Evolutionary conservation across 768 basidiomycete genomes (phyloP), one percentile per base, ranked within the genome.

Genomic region (Termitomyces sp.): DNA sequence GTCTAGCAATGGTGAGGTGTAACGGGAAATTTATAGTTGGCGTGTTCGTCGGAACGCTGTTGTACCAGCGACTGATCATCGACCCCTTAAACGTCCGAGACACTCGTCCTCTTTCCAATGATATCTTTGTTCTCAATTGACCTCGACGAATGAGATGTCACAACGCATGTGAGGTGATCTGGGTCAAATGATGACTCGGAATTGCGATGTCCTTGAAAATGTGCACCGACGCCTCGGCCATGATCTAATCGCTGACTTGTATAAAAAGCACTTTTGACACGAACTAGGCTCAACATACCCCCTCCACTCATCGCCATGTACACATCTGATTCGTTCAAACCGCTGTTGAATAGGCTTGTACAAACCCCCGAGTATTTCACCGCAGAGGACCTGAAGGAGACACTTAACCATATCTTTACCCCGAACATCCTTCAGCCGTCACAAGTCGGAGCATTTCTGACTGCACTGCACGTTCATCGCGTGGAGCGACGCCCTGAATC

Each of bases 361-460:
- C 79, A 88, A 62, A 86, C 87, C 1, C 92, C 94, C 7, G 88
- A 92, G 60, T 82, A 84, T 59, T 98, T 98, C 79, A 83, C 81
- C 47, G 74, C 88, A 0, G 78, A 82, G 20, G 94, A 98, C 69
- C 81, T 94, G 54, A 81, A 79, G 56, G 65, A 73, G 26, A 85
- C 92, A 8, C 83, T 98, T 56, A 76, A 88, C 58, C 88, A 90
- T 70, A 72, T 93, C 48, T 82, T 91, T 67, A 83, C 81, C 0
- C 86, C 87, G 2, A 77, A 84, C 54, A 74, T 78, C 45, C 76
- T 87, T 0, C 79, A 79, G 9, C 85, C 88, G 0, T 76, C 83
- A 0, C 93, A 98, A 68, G 84, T 94, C 55, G 94, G 94, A 20
- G 87, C 94, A 1, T 96, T 98, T 71, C 77, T 99, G 48, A 87